Evolutionary conservation across 441 rosid species (phyloP), one percentile per base, ranked within the genome.

Genomic region (Pelargonium exstipulatum): DNA sequence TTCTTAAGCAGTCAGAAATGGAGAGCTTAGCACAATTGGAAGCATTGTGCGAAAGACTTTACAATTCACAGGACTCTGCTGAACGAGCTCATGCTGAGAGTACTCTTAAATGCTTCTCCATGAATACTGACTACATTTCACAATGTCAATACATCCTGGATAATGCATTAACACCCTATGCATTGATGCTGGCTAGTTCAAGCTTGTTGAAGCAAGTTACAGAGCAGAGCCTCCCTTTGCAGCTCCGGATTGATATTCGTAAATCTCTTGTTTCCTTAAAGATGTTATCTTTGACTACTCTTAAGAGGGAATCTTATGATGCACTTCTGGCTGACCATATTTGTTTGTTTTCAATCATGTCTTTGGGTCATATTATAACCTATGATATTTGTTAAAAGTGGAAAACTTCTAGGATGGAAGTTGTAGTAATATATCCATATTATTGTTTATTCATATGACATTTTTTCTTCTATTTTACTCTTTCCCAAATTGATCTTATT

Each of bases 171-270:
- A 90, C 93, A 73, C 98, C 99, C 32, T 95, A 95, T n/a, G 90
- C 98, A 1, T 82, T 95, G 81, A 95, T 95, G 98, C 97, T 95
- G 29, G 99, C 99, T 66, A 92, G 98, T 86, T 92, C 99, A 57
- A 95, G 98, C 79, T 79, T 95, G 79, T 69, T 95, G 69, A 92
- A 90, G 85, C 99, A 92, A 88, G 98, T 95, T 70, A 90, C 98
- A 0, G 98, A 90, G 79, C 98, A 92, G 71, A 88, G 87, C 72
- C 95, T 95, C 66, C 83, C 96, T 40, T 69, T 89, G 76, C 88
- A 84, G 74, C 94, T 95, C 71, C 96, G 99, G 62, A 95, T 95
- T 60, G 98, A 92, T 84, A 92, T 95, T 77, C 78, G 98, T 83
- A 92, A 83, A 73, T 66, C 62, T 77, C 80, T 72, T 74, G 43